A percentile compares a stretch with the other conserved stretches of the same genome.
Evolutionary conservation across 768 basidiomycete genomes (phyloP).

Genomic region (Mrakia gelida): DNA sequence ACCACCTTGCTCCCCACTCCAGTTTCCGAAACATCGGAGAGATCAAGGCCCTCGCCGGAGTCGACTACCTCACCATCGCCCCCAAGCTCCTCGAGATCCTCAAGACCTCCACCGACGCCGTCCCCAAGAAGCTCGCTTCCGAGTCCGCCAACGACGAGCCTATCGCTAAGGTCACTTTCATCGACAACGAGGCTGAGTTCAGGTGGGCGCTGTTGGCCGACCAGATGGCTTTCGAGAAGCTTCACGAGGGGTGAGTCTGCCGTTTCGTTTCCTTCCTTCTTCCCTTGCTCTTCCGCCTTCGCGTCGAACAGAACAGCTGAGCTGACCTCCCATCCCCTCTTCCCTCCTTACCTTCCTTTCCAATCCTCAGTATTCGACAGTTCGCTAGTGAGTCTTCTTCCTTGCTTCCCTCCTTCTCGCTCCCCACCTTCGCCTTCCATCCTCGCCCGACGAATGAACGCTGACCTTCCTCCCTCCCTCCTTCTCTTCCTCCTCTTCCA

Average conservation of each 20-base stretch:
- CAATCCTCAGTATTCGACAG: constrained; percentile 74
- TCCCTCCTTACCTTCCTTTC: constrained; percentile 44
- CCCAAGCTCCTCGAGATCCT: constrained; percentile 88
- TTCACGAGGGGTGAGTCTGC: constrained; percentile 65
- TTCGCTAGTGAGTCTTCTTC: constrained; percentile 69
- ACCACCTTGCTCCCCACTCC: not conserved
- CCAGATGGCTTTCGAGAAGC: constrained; percentile 96
- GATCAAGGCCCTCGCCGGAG: constrained; percentile 90
- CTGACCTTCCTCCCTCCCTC: not conserved
- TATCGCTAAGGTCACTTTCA: constrained; percentile 71
- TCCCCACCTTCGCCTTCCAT: not conserved
- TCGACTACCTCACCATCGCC: constrained; percentile 95
- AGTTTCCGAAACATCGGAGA: constrained; percentile 94
- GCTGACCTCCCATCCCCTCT: not conserved
- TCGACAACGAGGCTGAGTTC: constrained; percentile 95
- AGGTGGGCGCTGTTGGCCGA: constrained; percentile 89
- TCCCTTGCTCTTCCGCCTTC: not conserved
- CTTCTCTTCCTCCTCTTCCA: not conserved
- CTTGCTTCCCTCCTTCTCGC: not conserved
- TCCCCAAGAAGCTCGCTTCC: constrained; percentile 80
- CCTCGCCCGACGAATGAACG: not conserved
- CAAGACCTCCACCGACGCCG: constrained; percentile 66
- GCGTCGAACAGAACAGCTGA: not conserved
- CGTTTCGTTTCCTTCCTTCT: too few relatives aligned
- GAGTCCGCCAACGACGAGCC: constrained; percentile 53